Evolutionary conservation across 768 basidiomycete genomes (phyloP).

Genomic region (Terana coerulea): DNA sequence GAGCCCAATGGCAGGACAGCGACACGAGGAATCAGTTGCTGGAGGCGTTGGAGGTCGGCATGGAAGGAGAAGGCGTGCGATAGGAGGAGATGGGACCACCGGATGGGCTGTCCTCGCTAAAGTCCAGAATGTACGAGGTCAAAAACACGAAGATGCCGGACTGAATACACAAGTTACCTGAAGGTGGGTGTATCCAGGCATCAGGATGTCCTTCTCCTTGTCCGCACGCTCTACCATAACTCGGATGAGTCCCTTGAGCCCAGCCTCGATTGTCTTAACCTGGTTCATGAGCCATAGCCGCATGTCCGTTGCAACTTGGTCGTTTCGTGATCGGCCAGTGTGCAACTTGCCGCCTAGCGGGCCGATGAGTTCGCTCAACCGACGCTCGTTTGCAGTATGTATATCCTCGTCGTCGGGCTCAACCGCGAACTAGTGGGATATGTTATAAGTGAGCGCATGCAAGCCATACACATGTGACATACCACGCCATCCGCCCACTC

Average conservation of each 20-base stretch:
- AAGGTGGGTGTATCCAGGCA: conserved; percentile 97
- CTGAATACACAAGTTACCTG: conserved; percentile 53
- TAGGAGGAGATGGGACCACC: conserved; percentile 96
- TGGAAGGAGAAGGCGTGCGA: conserved; percentile 93
- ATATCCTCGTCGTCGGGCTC: conserved; percentile 96
- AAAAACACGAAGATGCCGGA: background rate
- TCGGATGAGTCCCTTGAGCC: conserved; percentile 73
- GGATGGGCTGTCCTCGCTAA: conserved; percentile 95
- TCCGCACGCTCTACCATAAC: conserved; percentile 93
- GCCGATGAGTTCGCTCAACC: conserved; percentile 90
- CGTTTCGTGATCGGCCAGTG: conserved; percentile 95
- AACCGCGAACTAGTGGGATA: conserved; percentile 56
- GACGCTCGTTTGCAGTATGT: conserved; percentile 96
- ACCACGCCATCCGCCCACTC: conserved; percentile 87
- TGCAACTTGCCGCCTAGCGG: conserved; percentile 93
- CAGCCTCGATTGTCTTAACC: conserved; percentile 58
- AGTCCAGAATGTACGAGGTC: background rate
- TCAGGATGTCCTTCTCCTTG: conserved; percentile 83
- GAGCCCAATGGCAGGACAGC: conserved; percentile 93
- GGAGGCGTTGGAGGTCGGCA: conserved; percentile 83
- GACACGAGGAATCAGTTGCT: conserved; percentile 81
- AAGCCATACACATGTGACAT: background rate
- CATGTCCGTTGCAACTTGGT: conserved; percentile 99
- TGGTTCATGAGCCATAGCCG: conserved; percentile 91
- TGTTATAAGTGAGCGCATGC: background rate